Evolutionary conservation across 371 early-diverging fungal species (phyloP).

Genomic region (Syncephalastrum racemosum): DNA sequence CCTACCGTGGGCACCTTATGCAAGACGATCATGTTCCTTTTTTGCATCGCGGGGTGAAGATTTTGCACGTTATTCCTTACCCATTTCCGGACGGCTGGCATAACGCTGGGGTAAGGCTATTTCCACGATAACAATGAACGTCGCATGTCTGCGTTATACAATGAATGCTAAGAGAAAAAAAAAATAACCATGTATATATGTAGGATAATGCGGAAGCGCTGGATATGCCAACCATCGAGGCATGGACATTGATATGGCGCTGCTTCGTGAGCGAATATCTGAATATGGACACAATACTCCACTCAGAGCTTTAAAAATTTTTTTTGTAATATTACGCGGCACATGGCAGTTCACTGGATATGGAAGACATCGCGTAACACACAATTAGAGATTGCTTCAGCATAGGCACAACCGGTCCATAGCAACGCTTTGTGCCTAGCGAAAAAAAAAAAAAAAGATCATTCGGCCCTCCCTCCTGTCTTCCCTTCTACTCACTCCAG

Average conservation of each 20-base stretch:
- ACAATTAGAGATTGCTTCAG: too few relatives aligned
- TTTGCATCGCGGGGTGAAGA: slow-evolving; percentile 71
- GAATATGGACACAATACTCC: slow-evolving; percentile 29
- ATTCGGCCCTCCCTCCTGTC: background rate
- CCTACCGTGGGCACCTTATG: slow-evolving; percentile 45
- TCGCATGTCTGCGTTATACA: too few relatives aligned
- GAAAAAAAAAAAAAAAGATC: too few relatives aligned
- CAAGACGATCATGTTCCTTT: slow-evolving; percentile 96
- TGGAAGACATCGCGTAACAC: too few relatives aligned
- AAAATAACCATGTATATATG: background rate
- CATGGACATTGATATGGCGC: slow-evolving; percentile 49
- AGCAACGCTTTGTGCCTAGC: too few relatives aligned
- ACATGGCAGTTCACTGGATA: too few relatives aligned
- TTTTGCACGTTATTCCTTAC: slow-evolving; percentile 88
- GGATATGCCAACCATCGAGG: slow-evolving; percentile 35
- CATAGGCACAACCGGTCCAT: too few relatives aligned
- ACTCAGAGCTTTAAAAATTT: slow-evolving; percentile 11
- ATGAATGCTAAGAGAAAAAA: too few relatives aligned
- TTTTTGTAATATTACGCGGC: too few relatives aligned
- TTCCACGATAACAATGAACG: background rate
- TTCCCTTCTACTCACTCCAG: background rate
- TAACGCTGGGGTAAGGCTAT: slow-evolving; percentile 47
- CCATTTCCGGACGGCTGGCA: slow-evolving; percentile 96
- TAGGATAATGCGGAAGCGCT: slow-evolving; percentile 39
- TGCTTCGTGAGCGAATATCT: slow-evolving; percentile 58